Evolutionary conservation across 2,329 filamentous ascomycete species (phyloP).

Genomic region (Colletotrichum sp.): DNA sequence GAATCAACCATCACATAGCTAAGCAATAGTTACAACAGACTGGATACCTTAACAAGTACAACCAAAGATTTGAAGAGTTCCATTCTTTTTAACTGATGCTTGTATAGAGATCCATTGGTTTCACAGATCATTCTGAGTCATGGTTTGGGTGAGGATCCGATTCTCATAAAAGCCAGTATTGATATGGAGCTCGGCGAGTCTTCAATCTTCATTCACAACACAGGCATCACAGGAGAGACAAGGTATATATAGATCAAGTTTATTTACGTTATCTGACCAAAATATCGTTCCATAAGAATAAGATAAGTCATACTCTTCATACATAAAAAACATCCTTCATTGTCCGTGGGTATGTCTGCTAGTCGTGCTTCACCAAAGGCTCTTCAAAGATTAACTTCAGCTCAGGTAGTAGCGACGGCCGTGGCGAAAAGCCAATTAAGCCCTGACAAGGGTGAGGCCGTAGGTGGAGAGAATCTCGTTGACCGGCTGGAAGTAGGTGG

Average conservation of each 20-base stretch:
- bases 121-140: background rate
- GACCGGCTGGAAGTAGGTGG: constrained; percentile 46
- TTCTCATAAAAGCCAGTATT: background rate
- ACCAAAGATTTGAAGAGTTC: background rate
- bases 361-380: background rate
- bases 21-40: background rate
- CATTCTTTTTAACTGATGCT: background rate
- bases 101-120: background rate
- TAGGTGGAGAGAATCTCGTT: constrained; percentile 45
- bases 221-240: background rate
- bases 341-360: background rate
- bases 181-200: background rate
- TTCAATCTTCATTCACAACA: background rate
- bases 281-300: background rate
- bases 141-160: background rate
- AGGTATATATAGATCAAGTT: background rate
- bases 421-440: constrained; percentile 10
- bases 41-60: background rate
- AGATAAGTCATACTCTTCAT: background rate
- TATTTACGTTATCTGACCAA: background rate
- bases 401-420: background rate
- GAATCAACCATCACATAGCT: no score
- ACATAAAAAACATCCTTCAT: background rate
- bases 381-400: background rate
- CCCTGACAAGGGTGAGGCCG: constrained; percentile 32